Evolutionary conservation across 345 rosid species (phyloP).

Genomic region (Moricandia moricandioides): DNA sequence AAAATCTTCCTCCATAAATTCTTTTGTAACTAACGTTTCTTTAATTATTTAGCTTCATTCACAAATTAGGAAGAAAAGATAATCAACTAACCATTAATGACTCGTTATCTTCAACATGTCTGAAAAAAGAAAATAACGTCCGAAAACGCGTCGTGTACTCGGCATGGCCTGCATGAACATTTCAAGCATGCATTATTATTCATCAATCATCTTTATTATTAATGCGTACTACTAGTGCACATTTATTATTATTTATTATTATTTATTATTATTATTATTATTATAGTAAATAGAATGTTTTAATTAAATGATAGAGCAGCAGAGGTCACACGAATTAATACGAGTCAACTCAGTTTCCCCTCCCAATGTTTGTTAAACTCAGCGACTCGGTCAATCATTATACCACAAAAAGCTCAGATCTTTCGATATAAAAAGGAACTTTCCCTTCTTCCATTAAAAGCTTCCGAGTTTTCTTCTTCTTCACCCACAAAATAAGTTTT

Average conservation of each 20-base stretch:
- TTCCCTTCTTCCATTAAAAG: conserved; percentile 20
- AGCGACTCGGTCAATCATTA: conserved; percentile 26
- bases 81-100: background rate
- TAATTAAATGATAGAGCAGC: background rate
- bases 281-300: conserved; percentile 15
- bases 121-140: background rate
- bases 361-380: conserved; percentile 1
- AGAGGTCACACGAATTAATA: conserved; percentile 20
- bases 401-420: conserved; percentile 21
- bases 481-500: conserved; percentile 7
- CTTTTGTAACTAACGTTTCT: background rate
- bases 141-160: conserved; percentile 1
- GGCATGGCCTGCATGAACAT: conserved; percentile 31
- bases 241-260: background rate
- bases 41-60: background rate
- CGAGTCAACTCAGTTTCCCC: conserved; percentile 38
- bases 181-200: background rate
- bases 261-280: background rate
- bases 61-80: background rate
- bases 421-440: background rate
- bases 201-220: background rate
- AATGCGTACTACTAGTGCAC: conserved; percentile 19
- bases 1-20: background rate
- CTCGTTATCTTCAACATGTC: conserved; percentile 1
- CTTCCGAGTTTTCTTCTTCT: conserved; percentile 32